These are phyloP conservation scores for Aspergillus sp. DNA, from an alignment of 2,329 filamentous ascomycete species.

Conservation along the genomic window DNA sequence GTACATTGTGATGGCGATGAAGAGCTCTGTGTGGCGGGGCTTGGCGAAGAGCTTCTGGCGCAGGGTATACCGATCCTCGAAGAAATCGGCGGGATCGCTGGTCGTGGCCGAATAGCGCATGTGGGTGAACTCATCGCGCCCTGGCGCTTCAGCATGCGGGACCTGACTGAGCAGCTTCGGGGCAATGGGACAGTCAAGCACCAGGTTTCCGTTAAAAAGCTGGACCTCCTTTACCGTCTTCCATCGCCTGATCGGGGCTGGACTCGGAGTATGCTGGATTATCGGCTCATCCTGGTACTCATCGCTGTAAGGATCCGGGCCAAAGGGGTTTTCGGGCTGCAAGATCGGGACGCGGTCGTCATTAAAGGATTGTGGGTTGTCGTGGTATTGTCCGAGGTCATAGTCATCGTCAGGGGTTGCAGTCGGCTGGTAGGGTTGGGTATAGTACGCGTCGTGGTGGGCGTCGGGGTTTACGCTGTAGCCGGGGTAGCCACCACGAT, in stretches of 20 bases:
- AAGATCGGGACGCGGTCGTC: constrained; percentile 71
- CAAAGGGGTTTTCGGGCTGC: constrained; percentile 51
- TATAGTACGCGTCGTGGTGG: constrained; percentile 82
- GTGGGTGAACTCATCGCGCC: constrained; percentile 70
- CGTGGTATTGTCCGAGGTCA: constrained; percentile 47
- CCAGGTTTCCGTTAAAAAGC: constrained; percentile 89
- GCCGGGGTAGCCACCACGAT: constrained; percentile 44
- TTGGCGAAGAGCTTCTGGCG: constrained; percentile 89
- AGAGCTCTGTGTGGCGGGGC: constrained; percentile 83
- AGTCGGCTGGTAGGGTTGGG: constrained; percentile 67
- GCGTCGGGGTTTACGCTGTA: constrained; percentile 73
- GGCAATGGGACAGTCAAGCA: constrained; percentile 91
- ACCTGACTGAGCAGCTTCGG: constrained; percentile 79
- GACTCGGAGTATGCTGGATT: constrained; percentile 38
- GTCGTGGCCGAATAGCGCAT: constrained; percentile 90
- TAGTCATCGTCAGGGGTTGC: constrained; percentile 46
- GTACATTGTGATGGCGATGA: constrained; percentile 98
- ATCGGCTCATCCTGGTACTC: constrained; percentile 36
- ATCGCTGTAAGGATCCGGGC: constrained; percentile 49
- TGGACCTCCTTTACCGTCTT: constrained; percentile 99
- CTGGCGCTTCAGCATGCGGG: constrained; percentile 65
- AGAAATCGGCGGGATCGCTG: constrained; percentile 83
- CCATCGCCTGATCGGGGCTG: constrained; percentile 68
- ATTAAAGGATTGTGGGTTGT: constrained; percentile 48
- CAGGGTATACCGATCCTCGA: constrained; percentile 79